A percentile compares a stretch with the other conserved stretches of the same genome.
These are phyloP conservation scores for Penicillium canariense DNA, from an alignment of 495 filamentous ascomycete species.

Conservation along the genomic window DNA sequence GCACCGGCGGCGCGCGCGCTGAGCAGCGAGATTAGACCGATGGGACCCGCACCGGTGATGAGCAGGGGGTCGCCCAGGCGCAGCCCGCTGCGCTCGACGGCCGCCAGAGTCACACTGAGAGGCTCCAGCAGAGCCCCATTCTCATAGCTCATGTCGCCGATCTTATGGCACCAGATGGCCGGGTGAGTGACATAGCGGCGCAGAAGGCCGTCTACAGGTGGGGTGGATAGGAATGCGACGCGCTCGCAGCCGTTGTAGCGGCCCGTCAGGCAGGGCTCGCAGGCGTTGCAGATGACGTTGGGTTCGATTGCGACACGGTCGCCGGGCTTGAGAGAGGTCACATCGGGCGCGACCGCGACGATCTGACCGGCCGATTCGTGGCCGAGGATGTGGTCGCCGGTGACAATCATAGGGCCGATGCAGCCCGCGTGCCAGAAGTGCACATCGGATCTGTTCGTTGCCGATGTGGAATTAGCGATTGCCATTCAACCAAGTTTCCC, in stretches of 20 bases:
- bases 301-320: slow-evolving; percentile 91
- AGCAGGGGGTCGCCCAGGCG: slow-evolving; percentile 79
- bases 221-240: slow-evolving; percentile 83
- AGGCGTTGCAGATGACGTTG: slow-evolving; percentile 83
- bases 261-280: slow-evolving; percentile 85
- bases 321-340: slow-evolving; percentile 70
- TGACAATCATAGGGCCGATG: slow-evolving; percentile 93
- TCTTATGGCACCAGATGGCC: slow-evolving; percentile 90
- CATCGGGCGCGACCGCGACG: slow-evolving; percentile 73
- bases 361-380: slow-evolving; percentile 89
- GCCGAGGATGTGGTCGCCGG: slow-evolving; percentile 81
- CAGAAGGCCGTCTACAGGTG: slow-evolving; percentile 83
- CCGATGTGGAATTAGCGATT: too few relatives aligned
- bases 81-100: slow-evolving; percentile 74
- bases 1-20: slow-evolving; percentile 82
- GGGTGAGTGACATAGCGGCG: slow-evolving; percentile 92
- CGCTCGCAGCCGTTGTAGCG: slow-evolving; percentile 90
- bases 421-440: slow-evolving; percentile 95
- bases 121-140: slow-evolving; percentile 86
- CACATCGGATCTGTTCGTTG: slow-evolving; percentile 90
- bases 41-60: slow-evolving; percentile 87
- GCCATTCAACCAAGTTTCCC: too few relatives aligned
- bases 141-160: slow-evolving; percentile 83
- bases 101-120: slow-evolving; percentile 79
- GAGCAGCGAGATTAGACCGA: slow-evolving; percentile 80